phyloP scores from a whole-genome alignment of 129 eudicot genomes.

The Tagetes patula region DNA sequence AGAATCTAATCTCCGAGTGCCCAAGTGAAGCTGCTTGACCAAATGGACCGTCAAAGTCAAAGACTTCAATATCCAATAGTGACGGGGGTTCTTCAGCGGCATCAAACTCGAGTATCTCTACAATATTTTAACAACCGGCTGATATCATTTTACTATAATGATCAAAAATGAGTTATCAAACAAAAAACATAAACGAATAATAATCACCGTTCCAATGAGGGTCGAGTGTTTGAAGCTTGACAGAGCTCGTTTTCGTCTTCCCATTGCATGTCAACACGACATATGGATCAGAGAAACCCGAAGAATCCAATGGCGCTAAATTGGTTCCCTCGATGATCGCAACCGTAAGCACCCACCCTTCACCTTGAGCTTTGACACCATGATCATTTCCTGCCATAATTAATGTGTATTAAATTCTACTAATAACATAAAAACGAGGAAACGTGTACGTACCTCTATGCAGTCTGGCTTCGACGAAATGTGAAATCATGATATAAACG shows the following conservation, averaged over 20 bases:
- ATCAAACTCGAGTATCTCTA: constrained; percentile 97
- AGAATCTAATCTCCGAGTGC: constrained; percentile 78
- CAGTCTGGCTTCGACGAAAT: constrained; percentile 70
- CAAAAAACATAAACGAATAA: not conserved
- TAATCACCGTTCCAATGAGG: constrained; percentile 89
- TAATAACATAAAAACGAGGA: not conserved
- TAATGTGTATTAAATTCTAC: not conserved
- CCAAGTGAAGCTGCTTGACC: constrained; percentile 87
- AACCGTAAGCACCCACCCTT: constrained; percentile 96
- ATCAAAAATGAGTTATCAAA: not conserved
- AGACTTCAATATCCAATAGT: constrained; percentile 80
- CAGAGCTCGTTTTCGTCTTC: constrained; percentile 89
- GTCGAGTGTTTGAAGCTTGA: constrained; percentile 86
- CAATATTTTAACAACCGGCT: constrained; percentile 12
- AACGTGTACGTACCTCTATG: constrained; percentile 61
- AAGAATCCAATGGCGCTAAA: constrained; percentile 52
- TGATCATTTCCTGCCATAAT: constrained; percentile 76
- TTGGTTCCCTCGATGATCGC: constrained; percentile 79
- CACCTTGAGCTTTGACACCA: constrained; percentile 93
- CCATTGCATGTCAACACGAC: constrained; percentile 90
- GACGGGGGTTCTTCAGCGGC: constrained; percentile 95
- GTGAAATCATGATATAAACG: constrained; percentile 70
- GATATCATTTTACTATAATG: not conserved
- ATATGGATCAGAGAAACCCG: constrained; percentile 71
- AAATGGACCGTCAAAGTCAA: constrained; percentile 92